Evolutionary conservation across 2,329 filamentous ascomycete genomes (phyloP), one percentile per base, ranked within the genome.

Genomic region (Fusarium keratoplasticum): DNA sequence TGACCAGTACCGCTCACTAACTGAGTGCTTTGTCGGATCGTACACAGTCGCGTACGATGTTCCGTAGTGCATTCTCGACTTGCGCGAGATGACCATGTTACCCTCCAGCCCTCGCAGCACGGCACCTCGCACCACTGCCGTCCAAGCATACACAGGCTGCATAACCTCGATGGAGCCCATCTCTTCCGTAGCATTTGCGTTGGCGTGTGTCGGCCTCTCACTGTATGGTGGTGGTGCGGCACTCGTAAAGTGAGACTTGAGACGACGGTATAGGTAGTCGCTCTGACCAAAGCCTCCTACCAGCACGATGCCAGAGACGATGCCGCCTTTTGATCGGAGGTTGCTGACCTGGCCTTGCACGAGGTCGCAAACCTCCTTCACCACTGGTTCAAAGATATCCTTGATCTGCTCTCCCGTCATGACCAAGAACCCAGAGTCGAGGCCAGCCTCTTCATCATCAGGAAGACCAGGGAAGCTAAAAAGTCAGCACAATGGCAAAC

Each of bases 241-340:
- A 76, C 84, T 88, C 20, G 85, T 86, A 76, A 95, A 95, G 79
- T 93, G 91, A 38, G 86, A 81, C 81, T 94, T 94, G 73, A 96
- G 86, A 4, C 90, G 87, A 42, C 89, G 89, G 83, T 95, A 94
- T 11, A 94, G 87, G 79, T 94, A 94, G 79, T 94, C 91, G 81
- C 90, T 93, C 84, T 95, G 92, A 1, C 94, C 94, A 77, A 96
- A 96, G 8, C 94, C 94, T 72, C 94, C 94, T 0, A 96, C 94
- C 7, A 96, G 87, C 52, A 95, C 91, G 73, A 96, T 94, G n/a
- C 93, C 93, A 13, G 89, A 90, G 6, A 93, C 90, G 60, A 90
- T 84, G 42, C 89, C 90, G 35, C 90, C 89, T 71, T 90, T 91
- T 69, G 85, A 82, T 33, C 90, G 87, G 33, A 94, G 89, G 9